These are phyloP conservation scores for Leptomonas pyrrhocoris DNA, from an alignment of 208 protist genomes.

Conservation along the genomic window DNA sequence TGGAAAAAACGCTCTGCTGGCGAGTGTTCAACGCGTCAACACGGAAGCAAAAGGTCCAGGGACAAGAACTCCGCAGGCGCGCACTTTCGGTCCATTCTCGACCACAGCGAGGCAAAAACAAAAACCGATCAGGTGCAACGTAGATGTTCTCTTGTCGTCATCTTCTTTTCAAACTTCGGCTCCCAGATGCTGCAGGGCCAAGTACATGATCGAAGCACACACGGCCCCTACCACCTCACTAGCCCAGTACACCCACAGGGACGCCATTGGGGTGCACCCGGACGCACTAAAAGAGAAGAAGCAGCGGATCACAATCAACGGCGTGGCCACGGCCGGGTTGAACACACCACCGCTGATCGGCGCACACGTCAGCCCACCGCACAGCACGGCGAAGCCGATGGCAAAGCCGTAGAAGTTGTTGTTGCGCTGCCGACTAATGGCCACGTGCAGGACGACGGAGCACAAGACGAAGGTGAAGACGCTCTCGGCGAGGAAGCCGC, in stretches of 20 bases:
- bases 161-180: constrained; percentile 23
- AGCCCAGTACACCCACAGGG: constrained; percentile 71
- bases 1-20: no score
- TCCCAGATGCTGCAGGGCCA: constrained; percentile 63
- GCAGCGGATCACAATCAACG: constrained; percentile 71
- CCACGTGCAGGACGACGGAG: constrained; percentile 80
- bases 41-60: no score
- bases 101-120: not conserved
- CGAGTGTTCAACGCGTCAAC: no score
- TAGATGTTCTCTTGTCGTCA: not conserved
- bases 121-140: no score
- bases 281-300: constrained; percentile 52
- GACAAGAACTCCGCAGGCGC: no score
- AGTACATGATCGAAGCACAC: constrained; percentile 72
- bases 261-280: constrained; percentile 61
- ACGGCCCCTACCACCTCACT: constrained; percentile 71
- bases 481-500: constrained; percentile 76
- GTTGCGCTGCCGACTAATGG: constrained; percentile 61
- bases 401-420: constrained; percentile 87
- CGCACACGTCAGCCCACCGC: constrained; percentile 58
- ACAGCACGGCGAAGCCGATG: constrained; percentile 77
- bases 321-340: constrained; percentile 73
- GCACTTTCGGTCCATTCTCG: no score
- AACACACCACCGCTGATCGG: constrained; percentile 77
- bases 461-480: constrained; percentile 84